Evolutionary conservation across 805 yeast species (phyloP), one percentile per base, ranked within the genome.

Genomic region (Groenewaldozyma salmanticensis): DNA sequence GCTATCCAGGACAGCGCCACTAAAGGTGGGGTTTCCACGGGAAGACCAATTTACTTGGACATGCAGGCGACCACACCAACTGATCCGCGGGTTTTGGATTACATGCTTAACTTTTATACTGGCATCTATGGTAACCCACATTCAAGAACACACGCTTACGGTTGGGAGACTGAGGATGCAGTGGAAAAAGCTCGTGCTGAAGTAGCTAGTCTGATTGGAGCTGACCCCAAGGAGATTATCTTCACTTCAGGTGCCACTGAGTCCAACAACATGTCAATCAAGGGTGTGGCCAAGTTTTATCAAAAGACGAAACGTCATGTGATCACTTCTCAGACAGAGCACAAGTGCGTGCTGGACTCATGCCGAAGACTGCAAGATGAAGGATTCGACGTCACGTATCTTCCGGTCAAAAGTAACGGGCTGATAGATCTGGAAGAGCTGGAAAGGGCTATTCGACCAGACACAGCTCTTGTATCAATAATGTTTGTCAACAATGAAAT

Each of bases 401-500:
- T 92, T 51, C 87, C 88, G 11, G 98, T 92, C 19, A 70, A 70
- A 53, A 60, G 70, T 34, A 83, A 86, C 55, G 98, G 98, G 1
- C 70, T 90, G 50, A 71, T 92, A 44, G 73, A 74, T 57, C 62
- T 90, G 54, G 84, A 82, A 51, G 81, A 80, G 49, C 73, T 92
- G 53, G 85, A 82, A 58, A 72, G 71, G 29, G 79, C 92, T 32
- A 88, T 92, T 45, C 76, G 96, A 48, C 87, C 87, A 53, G 96
- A 87, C 54, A 92, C 98, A 5, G 79, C 79, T 42, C 63, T 92
- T 44, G 96, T 92, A 15, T 84, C 95, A 13, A 71, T 90, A 33
- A 92, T 92, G 98, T 90, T 95, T 21, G 98, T 92, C 37, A 92
- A 92, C 68, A 92, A 92, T 64, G 98, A 92, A 69, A 92, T 92